Evolutionary conservation across 2,329 filamentous ascomycete genomes (phyloP), one percentile per base, ranked within the genome.

Genomic region (Alternaria infectoria): DNA sequence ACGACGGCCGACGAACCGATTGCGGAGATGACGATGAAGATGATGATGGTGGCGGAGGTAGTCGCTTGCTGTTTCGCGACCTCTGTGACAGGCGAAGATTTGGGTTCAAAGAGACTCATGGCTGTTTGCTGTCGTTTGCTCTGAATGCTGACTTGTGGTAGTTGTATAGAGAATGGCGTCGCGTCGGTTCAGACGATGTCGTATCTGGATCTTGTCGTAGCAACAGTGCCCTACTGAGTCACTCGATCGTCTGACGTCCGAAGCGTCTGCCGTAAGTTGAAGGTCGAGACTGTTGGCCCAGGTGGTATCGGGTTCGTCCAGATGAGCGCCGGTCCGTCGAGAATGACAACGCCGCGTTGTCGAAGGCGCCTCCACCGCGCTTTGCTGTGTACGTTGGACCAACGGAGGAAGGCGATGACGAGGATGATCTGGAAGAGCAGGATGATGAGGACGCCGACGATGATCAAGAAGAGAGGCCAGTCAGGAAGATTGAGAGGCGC

Each of bases 241-340:
- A 54, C 21, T 11, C 21, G 32, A 6, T 61, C 30, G 1, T 43
- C 23, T 3, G 25, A 26, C 12, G 4, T 28, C 9, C 43, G 55
- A n/a, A 32, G 36, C 11, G 9, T 28, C 40, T 62, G 49, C 12
- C 28, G 56, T 25, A 67, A 17, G 28, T 69, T 65, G 59, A 55
- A 60, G 4, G 54, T 62, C n/a, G 61, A 67, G 8, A 55, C 28
- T 5, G 44, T 54, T 8, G 58, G 57, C 4, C 54, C 60, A 40
- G 59, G 44, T 10, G 66, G 67, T 26, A 65, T 21, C 8, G 59
- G 44, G n/a, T 68, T 61, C 6, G 36, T 52, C 67, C 64, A 70
- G 36, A 67, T 60, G 40, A 69, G 56, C 9, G 60, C 28, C 4
- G 66, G 61, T 2, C 62, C 60, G 17, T 65, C 43, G n/a, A 69